Base-by-base conservation (phyloP, 2,329 filamentous ascomycete species). In the Stemphylium vesicarium region DNA sequence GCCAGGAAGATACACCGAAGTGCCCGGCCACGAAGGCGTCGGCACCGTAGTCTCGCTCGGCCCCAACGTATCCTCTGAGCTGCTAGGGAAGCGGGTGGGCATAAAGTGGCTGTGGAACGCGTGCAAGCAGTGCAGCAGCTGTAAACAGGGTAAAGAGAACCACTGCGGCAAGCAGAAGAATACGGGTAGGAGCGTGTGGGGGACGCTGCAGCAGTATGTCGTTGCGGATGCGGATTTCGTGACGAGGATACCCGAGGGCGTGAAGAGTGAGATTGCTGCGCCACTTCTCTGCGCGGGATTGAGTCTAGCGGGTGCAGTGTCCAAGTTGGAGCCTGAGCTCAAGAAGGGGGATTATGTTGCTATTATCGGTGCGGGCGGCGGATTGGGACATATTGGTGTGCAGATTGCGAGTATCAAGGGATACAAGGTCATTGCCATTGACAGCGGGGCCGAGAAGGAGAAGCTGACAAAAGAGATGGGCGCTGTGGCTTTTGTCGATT, bases 361-460 rank as follows among this genome's bases (percentile, higher is more conserved):
- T 59, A 88, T 96, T 63, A 89, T 95, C 50, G 92, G 92, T 66
- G 92, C 91, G 20, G 91, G 91, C 55, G 91, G 92, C 71, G 90
- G 91, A 59, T 82, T 96, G 49, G 91, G 91, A 24, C 87, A 84
- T 50, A 81, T 95, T 63, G 91, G 91, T 15, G 82, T 91, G 63
- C 92, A 96, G 78, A 96, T 96, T 77, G 72, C 73, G 12, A 90
- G 88, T 74, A 92, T 92, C 51, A 96, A 96, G 90, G 93, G 93
- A 50, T 81, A 96, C 53, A 84, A 88, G 62, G 82, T 87, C 64
- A 88, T 97, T 72, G 92, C 89, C 61, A 92, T 97, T 64, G 93
- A 96, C 71, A 85, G 84, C 46, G 93, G 92, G 33, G 84, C 85
- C 1, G 92, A 96, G 76, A 96, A 96, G 84, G 82, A 80, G 67